phyloP scores from a whole-genome alignment of 495 filamentous ascomycete genomes.

The Penicillium cosmopolitanum region DNA sequence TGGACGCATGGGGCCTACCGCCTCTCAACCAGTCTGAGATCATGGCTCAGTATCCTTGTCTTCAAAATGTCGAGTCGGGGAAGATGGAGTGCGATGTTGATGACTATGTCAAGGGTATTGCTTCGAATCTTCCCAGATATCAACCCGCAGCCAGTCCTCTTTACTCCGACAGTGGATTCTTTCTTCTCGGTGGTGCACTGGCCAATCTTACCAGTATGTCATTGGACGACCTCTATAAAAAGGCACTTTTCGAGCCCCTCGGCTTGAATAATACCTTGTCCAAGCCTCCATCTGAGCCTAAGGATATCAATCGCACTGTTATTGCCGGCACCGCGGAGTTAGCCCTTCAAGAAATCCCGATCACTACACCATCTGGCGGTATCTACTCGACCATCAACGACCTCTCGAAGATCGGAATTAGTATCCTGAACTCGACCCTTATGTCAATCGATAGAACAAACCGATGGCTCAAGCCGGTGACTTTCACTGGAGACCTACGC shows the following conservation, averaged over 20 bases:
- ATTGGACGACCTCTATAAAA: slow-evolving; percentile 48
- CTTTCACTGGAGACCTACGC: slow-evolving; percentile 49
- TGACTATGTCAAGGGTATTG: slow-evolving; percentile 27
- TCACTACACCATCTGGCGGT: slow-evolving; percentile 34
- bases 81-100: neutral
- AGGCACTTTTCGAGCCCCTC: slow-evolving; percentile 50
- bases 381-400: slow-evolving; percentile 37
- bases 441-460: slow-evolving; percentile 40
- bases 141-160: slow-evolving; percentile 50
- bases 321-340: slow-evolving; percentile 28
- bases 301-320: slow-evolving; percentile 16
- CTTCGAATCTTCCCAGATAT: slow-evolving; percentile 43
- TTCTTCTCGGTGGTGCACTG: slow-evolving; percentile 57
- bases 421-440: slow-evolving; percentile 53
- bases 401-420: slow-evolving; percentile 41
- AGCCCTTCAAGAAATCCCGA: slow-evolving; percentile 37
- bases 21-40: slow-evolving; percentile 30
- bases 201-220: slow-evolving; percentile 54
- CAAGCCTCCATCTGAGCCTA: slow-evolving; percentile 32
- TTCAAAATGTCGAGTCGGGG: neutral
- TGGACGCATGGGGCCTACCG: slow-evolving; percentile 35
- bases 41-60: slow-evolving; percentile 25
- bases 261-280: slow-evolving; percentile 46
- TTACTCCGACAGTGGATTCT: slow-evolving; percentile 61
- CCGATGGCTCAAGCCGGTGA: slow-evolving; percentile 52